Conservation (phyloP, 2,329 filamentous ascomycete genomes). For the Thielaviopsis cerberus region DNA sequence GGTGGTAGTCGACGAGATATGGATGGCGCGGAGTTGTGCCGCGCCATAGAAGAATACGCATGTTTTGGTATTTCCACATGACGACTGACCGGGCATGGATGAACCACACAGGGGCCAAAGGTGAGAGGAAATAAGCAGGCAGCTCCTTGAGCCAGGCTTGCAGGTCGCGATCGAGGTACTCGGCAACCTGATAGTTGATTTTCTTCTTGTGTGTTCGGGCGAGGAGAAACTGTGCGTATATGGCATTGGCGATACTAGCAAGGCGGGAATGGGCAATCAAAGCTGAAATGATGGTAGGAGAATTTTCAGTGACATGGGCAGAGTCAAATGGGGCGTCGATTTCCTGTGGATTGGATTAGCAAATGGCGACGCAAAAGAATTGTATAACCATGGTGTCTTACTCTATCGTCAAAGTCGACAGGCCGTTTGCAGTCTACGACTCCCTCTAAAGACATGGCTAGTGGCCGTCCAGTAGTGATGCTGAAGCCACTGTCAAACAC, state of each 20-base stretch:
- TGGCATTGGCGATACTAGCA: conserved; percentile 22
- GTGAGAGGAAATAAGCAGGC: conserved; percentile 19
- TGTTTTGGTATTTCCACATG: conserved; percentile 25
- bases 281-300: conserved; percentile 23
- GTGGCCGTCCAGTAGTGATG: conserved; percentile 28
- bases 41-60: conserved; percentile 25
- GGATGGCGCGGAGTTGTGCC: conserved; percentile 21
- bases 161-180: conserved; percentile 22
- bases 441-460: conserved; percentile 21
- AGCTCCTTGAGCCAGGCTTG: conserved; percentile 19
- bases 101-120: conserved; percentile 19
- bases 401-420: conserved; percentile 26
- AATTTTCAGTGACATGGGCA: conserved; percentile 17
- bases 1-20: conserved; percentile 14
- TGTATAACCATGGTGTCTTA: too few species aligned
- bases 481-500: conserved; percentile 29
- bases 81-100: conserved; percentile 21
- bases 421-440: conserved; percentile 26
- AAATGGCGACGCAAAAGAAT: background rate
- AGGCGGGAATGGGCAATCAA: conserved; percentile 25
- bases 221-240: conserved; percentile 24
- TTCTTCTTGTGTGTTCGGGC: conserved; percentile 19
- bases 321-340: conserved; percentile 7
- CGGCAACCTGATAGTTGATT: conserved; percentile 21
- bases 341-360: conserved; percentile 10